Evolutionary conservation across 768 basidiomycete species (phyloP).

Genomic region (Rhodotorula diobovata): DNA sequence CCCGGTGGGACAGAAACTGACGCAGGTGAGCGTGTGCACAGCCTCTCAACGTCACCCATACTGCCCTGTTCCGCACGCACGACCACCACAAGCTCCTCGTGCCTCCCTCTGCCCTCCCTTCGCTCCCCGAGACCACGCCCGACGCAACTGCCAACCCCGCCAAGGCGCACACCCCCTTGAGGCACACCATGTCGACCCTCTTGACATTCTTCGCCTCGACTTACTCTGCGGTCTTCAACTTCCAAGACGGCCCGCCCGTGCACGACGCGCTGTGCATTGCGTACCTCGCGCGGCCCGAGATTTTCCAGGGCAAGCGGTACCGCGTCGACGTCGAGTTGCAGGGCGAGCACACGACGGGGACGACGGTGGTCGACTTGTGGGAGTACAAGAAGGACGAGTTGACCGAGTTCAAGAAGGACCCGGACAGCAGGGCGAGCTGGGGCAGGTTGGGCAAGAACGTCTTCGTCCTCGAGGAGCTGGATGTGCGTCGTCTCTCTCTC

Average conservation of each 20-base stretch:
- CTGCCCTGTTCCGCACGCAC: conserved; percentile 63
- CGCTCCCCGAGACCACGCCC: conserved; percentile 27
- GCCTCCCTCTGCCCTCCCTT: conserved; percentile 39
- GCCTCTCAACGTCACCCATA: conserved; percentile 74
- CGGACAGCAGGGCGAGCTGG: conserved; percentile 53
- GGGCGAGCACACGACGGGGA: conserved; percentile 63
- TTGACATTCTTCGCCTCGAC: conserved; percentile 66
- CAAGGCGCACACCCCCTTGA: conserved; percentile 54
- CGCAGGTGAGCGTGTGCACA: neutral
- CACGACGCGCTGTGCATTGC: conserved; percentile 81
- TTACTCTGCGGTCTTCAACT: conserved; percentile 59
- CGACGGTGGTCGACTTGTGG: conserved; percentile 77
- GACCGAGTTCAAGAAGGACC: conserved; percentile 42
- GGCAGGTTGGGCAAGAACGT: conserved; percentile 71
- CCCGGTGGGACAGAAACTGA: neutral
- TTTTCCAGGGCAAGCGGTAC: conserved; percentile 63
- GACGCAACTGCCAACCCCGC: conserved; percentile 18
- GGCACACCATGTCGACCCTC: conserved; percentile 69
- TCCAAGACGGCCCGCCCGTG: conserved; percentile 76
- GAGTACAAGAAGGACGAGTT: conserved; percentile 57
- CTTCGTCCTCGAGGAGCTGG: conserved; percentile 60
- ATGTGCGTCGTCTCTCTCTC: conserved; percentile 55
- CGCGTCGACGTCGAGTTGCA: conserved; percentile 76
- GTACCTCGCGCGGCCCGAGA: conserved; percentile 64
- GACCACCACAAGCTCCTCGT: conserved; percentile 58